phyloP scores from a whole-genome alignment of 371 early-diverging fungal genomes.

The Smittium mucronatum region DNA sequence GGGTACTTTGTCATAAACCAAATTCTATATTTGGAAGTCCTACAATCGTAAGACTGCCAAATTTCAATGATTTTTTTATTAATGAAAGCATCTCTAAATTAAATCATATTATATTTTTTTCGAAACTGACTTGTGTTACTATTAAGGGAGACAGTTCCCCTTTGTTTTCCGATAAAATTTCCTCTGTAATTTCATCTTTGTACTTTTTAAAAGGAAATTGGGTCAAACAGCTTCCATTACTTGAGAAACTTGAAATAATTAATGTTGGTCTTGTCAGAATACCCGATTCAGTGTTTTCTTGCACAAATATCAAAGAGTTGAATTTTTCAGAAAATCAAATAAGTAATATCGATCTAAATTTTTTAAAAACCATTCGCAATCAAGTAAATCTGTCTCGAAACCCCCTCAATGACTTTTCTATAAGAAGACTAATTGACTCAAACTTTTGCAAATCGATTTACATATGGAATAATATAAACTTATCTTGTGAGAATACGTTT shows the following conservation, averaged over 20 bases:
- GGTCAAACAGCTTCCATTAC: neutral
- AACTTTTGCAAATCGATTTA: neutral
- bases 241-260: neutral
- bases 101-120: neutral
- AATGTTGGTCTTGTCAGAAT: neutral
- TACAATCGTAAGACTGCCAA: neutral
- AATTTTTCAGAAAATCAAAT: neutral
- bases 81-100: neutral
- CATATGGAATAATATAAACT: neutral
- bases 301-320: neutral
- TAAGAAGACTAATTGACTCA: neutral
- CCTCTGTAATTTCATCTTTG: neutral
- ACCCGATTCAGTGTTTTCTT: neutral
- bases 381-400: neutral
- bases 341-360: neutral
- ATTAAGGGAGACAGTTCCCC: neutral
- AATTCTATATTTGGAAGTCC: neutral
- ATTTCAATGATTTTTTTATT: neutral
- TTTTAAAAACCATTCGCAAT: neutral
- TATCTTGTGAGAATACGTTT: neutral
- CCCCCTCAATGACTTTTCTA: neutral
- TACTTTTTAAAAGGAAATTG: neutral
- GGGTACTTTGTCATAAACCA: too few species aligned
- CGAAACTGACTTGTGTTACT: neutral
- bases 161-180: neutral